Evolutionary conservation across 2,329 filamentous ascomycete species (phyloP), one percentile per base, ranked within the genome.

Genomic region (Sporothrix inflata): DNA sequence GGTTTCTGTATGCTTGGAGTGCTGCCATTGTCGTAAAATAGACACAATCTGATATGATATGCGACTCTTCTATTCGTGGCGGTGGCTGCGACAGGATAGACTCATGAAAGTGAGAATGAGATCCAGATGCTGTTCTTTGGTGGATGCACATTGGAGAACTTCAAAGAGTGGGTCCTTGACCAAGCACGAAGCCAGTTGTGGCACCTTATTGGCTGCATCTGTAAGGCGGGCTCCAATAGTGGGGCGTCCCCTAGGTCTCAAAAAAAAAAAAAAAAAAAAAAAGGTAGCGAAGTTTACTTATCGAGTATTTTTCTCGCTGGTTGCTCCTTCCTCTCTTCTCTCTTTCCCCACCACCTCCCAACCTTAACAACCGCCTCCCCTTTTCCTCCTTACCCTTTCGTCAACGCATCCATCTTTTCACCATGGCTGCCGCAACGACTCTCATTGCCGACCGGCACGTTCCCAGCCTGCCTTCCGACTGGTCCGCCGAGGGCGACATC

Each of bases 401-500:
- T 51, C 69, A 51, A 47, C 27, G 34, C 60, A 67, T 30, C 55
- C 71, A 72, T 72, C 27, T 8, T 19, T 5, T 49, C 60, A 55
- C 77, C 77, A 95, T 95, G 92, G 87, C 91, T 79, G 83, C 89
- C 74, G 85, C 89, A 71, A 82, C 75, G 38, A 72, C 85, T 40
- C 85, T 89, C 74, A 84, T 92, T 75, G 84, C 92, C 74, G 83
- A 85, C 73, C 85, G 91, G 74, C 87, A 91, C 24, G 87, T 98
- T 61, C 94, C 94, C 66, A 82, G 89, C 79, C 89, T 98, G 70
- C 90, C 94, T 65, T 87, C 88, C 78, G 93, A 90, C 77, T 98
- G 95, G 94, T 86, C 88, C 61, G 91, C 89, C 75, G 94, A 97
- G 74, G 97, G 97, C 83, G 93, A 97, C 83, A 97, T 98, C 88